Base-by-base conservation (phyloP, 768 basidiomycete genomes). In the Suillus placidus region DNA sequence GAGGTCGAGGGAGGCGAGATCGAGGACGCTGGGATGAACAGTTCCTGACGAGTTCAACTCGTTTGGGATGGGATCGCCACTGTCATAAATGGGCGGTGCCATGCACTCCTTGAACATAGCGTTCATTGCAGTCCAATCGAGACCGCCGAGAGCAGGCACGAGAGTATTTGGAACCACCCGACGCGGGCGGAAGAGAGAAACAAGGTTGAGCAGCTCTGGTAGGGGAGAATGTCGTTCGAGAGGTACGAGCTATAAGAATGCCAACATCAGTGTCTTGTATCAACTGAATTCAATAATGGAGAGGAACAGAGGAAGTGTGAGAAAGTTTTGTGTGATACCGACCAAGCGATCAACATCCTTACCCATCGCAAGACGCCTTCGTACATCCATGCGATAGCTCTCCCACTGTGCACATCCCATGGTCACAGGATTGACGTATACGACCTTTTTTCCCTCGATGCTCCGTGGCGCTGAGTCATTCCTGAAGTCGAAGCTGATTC, bases 151-250 rank as follows among this genome's bases (percentile, higher is more conserved):
- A 47, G 67, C 78, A 63, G 72, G 87, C 72, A 79, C 84, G 69
- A 83, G 87, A 0, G 93, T 92, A 71, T 96, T 97, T 0, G 96
- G 97, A 2, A 94, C 84, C 1, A 99, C 77, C 4, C 85, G 82
- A 47, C 79, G 82, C 0, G 97, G 97, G 23, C 85, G 84, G 77
- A 99, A 97, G 20, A 97, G 83, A 0, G 84, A 79, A 32, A 97
- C 93, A 62, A 99, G 90, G 1, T 80, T 78, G 66, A 89, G 87
- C 0, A 99, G 84, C 73, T 99, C 97, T 0, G 93, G 92, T 6
- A 97, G 84, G 0, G 92, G 84, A 0, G 95, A 97, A 72, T 99
- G 97, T 2, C 97, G 87, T 10, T 88, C 87, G 6, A 99, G 82
- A 1, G 94, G 94, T 8, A 92, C 88, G 10, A 93, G 84, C 94